phyloP scores from a whole-genome alignment of 768 basidiomycete species.

The Galerina marginata region DNA sequence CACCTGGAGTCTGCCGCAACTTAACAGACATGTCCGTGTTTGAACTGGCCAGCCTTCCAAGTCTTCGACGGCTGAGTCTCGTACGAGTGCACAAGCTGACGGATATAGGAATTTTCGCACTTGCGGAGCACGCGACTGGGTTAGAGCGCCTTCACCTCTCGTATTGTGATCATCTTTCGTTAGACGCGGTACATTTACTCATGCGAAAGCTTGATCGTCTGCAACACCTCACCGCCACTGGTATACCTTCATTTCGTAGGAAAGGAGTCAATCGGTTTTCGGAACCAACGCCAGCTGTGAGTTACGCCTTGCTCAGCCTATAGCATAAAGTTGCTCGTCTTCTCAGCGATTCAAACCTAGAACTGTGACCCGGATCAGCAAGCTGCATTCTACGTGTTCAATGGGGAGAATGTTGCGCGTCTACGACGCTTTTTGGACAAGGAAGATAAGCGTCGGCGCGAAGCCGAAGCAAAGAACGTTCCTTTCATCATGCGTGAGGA shows the following conservation, averaged over 20 bases:
- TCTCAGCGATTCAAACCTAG: slow-evolving; percentile 42
- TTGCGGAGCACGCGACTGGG: slow-evolving; percentile 71
- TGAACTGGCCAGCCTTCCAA: slow-evolving; percentile 73
- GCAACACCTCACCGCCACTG: slow-evolving; percentile 80
- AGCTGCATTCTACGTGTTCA: slow-evolving; percentile 81
- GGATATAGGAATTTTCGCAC: slow-evolving; percentile 79
- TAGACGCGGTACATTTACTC: slow-evolving; percentile 76
- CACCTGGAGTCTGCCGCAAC: slow-evolving; percentile 69
- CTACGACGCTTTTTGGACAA: slow-evolving; percentile 76
- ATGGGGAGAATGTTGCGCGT: slow-evolving; percentile 63
- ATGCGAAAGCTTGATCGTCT: slow-evolving; percentile 63
- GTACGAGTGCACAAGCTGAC: slow-evolving; percentile 84
- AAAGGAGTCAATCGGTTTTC: slow-evolving; percentile 80
- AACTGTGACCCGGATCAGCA: slow-evolving; percentile 68
- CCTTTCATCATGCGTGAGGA: slow-evolving; percentile 65
- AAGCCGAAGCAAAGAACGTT: slow-evolving; percentile 64
- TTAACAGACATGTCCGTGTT: slow-evolving; percentile 87
- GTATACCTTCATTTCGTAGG: slow-evolving; percentile 74
- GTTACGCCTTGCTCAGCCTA: slow-evolving; percentile 29
- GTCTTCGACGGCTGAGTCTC: slow-evolving; percentile 77
- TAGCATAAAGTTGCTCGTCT: slow-evolving; percentile 17
- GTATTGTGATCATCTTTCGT: slow-evolving; percentile 82
- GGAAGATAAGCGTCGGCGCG: slow-evolving; percentile 60
- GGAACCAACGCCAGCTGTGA: slow-evolving; percentile 66
- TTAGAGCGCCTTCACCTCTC: slow-evolving; percentile 87